phyloP scores from a whole-genome alignment of 1,284 basidiomycete genomes.

The Rhizoctonia solani region DNA sequence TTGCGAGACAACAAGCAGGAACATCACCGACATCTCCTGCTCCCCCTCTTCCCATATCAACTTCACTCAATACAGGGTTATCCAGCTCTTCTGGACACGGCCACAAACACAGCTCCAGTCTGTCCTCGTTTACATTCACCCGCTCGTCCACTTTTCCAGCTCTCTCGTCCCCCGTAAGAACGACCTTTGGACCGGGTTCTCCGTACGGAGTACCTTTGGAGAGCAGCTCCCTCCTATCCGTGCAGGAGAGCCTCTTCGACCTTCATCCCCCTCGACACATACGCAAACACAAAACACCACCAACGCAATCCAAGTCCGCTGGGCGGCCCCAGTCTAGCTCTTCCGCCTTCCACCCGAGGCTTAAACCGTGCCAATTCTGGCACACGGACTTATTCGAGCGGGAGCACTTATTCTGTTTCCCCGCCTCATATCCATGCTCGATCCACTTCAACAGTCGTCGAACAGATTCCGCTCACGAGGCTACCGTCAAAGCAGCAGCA shows the following conservation, averaged over 20 bases:
- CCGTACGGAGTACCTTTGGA: constrained; percentile 18
- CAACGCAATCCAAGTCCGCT: constrained; percentile 21
- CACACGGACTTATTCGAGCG: constrained; percentile 9
- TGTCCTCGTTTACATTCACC: constrained; percentile 7
- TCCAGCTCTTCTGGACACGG: not conserved
- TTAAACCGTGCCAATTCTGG: not conserved
- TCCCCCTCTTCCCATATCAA: constrained; percentile 11
- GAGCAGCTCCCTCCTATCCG: constrained; percentile 8
- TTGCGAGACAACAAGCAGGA: constrained; percentile 28
- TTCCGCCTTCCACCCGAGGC: not conserved
- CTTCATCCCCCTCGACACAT: not conserved
- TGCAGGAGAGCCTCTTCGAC: constrained; percentile 20
- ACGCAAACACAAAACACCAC: not conserved
- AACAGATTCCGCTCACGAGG: constrained; percentile 17
- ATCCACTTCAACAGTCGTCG: constrained; percentile 13
- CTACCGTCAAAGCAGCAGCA: constrained; percentile 22
- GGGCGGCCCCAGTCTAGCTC: constrained; percentile 4
- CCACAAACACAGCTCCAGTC: constrained; percentile 8
- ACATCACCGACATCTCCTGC: constrained; percentile 5
- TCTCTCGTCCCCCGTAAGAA: constrained; percentile 7
- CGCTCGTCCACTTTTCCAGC: constrained; percentile 26
- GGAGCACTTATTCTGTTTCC: constrained; percentile 3
- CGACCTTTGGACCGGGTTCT: constrained; percentile 8
- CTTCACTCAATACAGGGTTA: not conserved
- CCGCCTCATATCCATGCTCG: not conserved